These are phyloP conservation scores for Lactarius psammicola DNA, from an alignment of 768 basidiomycete species.

Conservation along the genomic window DNA sequence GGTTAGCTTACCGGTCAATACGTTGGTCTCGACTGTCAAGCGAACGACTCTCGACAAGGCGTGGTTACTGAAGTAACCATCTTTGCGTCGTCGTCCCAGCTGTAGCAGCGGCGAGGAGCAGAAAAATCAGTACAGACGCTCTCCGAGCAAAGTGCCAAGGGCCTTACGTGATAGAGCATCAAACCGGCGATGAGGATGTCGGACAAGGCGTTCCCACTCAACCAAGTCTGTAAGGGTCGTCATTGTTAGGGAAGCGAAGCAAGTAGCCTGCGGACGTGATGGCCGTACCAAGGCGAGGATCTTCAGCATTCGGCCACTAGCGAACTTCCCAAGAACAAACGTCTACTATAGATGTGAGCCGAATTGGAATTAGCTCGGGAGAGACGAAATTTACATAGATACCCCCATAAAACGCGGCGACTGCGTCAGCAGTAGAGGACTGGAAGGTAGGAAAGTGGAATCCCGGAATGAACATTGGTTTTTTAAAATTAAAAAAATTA, in stretches of 20 bases:
- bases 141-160: background rate
- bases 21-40: slow-evolving; percentile 18
- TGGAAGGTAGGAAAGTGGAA: background rate
- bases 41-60: background rate
- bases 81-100: background rate
- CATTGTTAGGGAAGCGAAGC: background rate
- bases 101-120: background rate
- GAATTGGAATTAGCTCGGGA: background rate
- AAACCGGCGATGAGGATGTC: slow-evolving; percentile 14
- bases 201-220: slow-evolving; percentile 7
- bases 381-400: background rate
- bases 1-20: slow-evolving; percentile 9
- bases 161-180: slow-evolving; percentile 6
- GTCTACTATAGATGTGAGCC: slow-evolving; percentile 5
- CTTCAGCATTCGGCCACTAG: background rate
- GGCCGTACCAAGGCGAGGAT: background rate
- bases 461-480: no score
- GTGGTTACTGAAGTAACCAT: background rate
- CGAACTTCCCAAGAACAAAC: background rate
- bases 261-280: background rate
- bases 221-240: slow-evolving; percentile 8
- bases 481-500: no score
- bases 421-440: background rate
- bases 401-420: background rate
- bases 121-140: background rate